Percentiles rank a stretch among this genome's conserved stretches.
These are phyloP conservation scores for Dictyostelium firmibasis DNA, from an alignment of 78 protist species.

Conservation along the genomic window DNA sequence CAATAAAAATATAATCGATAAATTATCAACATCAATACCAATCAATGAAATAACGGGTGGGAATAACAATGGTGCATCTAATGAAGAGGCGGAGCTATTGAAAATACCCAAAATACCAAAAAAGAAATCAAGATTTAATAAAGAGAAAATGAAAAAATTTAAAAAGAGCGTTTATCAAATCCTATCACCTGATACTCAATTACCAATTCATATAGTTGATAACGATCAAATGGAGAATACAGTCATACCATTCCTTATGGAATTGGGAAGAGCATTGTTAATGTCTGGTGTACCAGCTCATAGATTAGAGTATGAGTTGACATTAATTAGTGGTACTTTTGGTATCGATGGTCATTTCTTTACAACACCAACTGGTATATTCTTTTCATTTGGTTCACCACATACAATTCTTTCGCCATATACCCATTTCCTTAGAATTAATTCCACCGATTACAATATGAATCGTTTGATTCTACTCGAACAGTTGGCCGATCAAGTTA, in stretches of 20 bases:
- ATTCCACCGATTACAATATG: constrained; percentile 66
- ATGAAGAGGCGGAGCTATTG: background rate
- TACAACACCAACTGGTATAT: constrained; percentile 73
- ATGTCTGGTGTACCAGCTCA: constrained; percentile 77
- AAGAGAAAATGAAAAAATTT: constrained; percentile 51
- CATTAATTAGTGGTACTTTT: constrained; percentile 50
- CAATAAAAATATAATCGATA: background rate
- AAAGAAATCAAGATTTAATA: constrained; percentile 22
- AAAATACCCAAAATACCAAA: background rate
- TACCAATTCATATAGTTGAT: constrained; percentile 70
- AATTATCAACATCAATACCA: background rate
- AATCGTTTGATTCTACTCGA: constrained; percentile 26
- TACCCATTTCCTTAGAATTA: constrained; percentile 60
- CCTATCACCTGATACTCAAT: constrained; percentile 21
- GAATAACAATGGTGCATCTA: background rate
- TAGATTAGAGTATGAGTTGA: constrained; percentile 63
- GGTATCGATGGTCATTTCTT: constrained; percentile 75
- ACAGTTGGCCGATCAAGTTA: constrained; percentile 51
- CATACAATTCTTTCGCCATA: constrained; percentile 77
- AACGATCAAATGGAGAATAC: constrained; percentile 25
- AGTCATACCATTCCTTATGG: constrained; percentile 73
- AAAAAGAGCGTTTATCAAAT: constrained; percentile 71
- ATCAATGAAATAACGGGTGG: background rate
- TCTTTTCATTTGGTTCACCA: constrained; percentile 79
- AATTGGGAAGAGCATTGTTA: constrained; percentile 60